A percentile compares a stretch with the other conserved stretches of the same genome.
Conservation (phyloP, 2,329 filamentous ascomycete genomes). For the Diaporthe vexans region DNA sequence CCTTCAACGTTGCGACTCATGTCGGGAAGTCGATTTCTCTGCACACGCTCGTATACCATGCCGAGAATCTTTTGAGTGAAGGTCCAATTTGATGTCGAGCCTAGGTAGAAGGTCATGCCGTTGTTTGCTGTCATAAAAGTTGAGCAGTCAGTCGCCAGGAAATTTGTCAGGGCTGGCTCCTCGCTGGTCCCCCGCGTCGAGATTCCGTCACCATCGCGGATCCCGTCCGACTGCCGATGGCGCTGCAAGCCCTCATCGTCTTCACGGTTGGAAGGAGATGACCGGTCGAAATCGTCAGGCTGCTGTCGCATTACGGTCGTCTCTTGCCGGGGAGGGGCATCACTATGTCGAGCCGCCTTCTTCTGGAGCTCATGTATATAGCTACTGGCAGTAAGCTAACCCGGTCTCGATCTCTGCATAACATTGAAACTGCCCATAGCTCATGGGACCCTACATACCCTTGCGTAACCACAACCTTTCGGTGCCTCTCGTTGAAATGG, state of each 20-base stretch:
- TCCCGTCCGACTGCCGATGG: background rate
- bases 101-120: constrained; percentile 63
- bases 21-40: constrained; percentile 13
- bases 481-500: constrained; percentile 59
- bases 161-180: constrained; percentile 53
- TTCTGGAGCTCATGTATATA: constrained; percentile 25
- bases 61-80: constrained; percentile 64
- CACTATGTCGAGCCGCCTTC: background rate
- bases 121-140: constrained; percentile 57
- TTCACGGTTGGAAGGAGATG: background rate
- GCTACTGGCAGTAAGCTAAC: background rate
- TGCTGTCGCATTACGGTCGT: background rate
- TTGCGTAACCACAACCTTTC: constrained; percentile 63
- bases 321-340: background rate
- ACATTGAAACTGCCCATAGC: too few species aligned
- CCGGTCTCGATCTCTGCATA: too few species aligned
- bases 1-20: constrained; percentile 8
- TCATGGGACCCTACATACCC: constrained; percentile 57
- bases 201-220: background rate
- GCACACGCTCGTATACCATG: constrained; percentile 57
- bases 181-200: constrained; percentile 41
- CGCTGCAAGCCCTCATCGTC: background rate
- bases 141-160: constrained; percentile 55
- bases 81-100: constrained; percentile 70
- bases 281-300: background rate